Base-by-base conservation (phyloP, 164 flowering plant species). In the Annona cherimola region DNA sequence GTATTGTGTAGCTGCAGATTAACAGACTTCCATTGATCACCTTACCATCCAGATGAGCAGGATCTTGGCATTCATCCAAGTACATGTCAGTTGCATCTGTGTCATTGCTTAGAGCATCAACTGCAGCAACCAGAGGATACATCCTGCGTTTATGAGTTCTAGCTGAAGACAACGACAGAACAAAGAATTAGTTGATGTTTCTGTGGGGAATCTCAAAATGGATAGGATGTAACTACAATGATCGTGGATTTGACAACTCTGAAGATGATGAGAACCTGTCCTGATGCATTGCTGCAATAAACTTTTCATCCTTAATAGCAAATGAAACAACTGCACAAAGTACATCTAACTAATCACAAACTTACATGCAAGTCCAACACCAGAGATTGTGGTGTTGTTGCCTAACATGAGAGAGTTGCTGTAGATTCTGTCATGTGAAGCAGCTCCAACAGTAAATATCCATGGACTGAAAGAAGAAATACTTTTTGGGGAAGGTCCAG, bases 361-460 rank as follows among this genome's bases (percentile, higher is more conserved):
- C 98, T 81, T 84, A 95, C 98, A 83, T 76, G 99, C 98, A 72
- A 93, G 90, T 72, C 99, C 99, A 81, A 86, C 92, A 72, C 99
- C 99, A 67, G 88, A 66, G 68, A 95, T 80, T 65, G 93, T 89
- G 42, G 85, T 66, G 68, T 86, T 88, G 84, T 90, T 91, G 66
- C 99, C 98, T 62, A 95, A 92, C 19, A 79, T 45, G 39, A 95
- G 76, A 7, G 94, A 89, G 80, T 95, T 95, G 64, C 76, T 72
- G 72, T 95, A 95, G 8, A 74, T 75, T 79, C 99, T 82, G 73
- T 93, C 97, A 80, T 95, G 99, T 65, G 94, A 71, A 19, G 97
- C 89, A 73, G 99, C 97, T 74, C 99, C 99, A 77, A 93, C 96
- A 11, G 94, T 93, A 78, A 87, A 95, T 67, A 95, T 95, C 99